Evolutionary conservation across 2,329 filamentous ascomycete genomes (phyloP), one percentile per base, ranked within the genome.

Genomic region (Ceratocystiopsis minuta): DNA sequence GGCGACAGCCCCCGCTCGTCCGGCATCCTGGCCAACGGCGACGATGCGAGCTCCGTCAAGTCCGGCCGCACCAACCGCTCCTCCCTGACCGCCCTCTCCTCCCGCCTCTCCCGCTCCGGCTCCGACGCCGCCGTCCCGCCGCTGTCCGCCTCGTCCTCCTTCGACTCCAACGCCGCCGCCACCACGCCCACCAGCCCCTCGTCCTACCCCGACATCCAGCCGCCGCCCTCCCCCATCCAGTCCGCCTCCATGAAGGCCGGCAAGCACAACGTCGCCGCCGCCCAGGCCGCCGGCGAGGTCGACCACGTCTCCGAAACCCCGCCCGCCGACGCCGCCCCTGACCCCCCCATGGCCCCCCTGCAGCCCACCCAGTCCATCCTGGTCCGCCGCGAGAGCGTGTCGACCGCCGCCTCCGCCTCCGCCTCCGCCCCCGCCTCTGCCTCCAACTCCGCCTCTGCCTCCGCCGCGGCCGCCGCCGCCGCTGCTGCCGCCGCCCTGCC

Each of bases 291-390:
- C 39, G 87, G 88, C 43, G 90, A 98, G 59, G 86, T 98, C 36
- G 90, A 93, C 54, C 78, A 87, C 51, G 86, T 98, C 16, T 96
- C 88, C 14, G 90, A 96, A 55, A 79, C 80, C 45, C 88, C 87
- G 24, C 86, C 85, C 2, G 75, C 75, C 12, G 80, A 79, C 32
- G 68, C 52, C 52, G 70, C 71, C 48, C 58, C 73, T 56, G 46
- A 48, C 16, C 42, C 45, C 6, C 65, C 67, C 59, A 57, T 68
- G 51, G 60, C 74, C 54, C 57, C 70, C 44, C 75, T 79, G 52
- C 75, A 80, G 49, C 83, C 86, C 0, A 85, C 84, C 40, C 80
- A 90, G 56, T 90, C 88, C 0, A 98, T 98, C 49, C 64, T 98
- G 38, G 77, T 94, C 49, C 83, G 83, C 65, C 78, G 79, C 50